Percentiles rank a stretch among this genome's conserved stretches.
Evolutionary conservation across 495 filamentous ascomycete genomes (phyloP).

Genomic region (Coniosporium apollinis): DNA sequence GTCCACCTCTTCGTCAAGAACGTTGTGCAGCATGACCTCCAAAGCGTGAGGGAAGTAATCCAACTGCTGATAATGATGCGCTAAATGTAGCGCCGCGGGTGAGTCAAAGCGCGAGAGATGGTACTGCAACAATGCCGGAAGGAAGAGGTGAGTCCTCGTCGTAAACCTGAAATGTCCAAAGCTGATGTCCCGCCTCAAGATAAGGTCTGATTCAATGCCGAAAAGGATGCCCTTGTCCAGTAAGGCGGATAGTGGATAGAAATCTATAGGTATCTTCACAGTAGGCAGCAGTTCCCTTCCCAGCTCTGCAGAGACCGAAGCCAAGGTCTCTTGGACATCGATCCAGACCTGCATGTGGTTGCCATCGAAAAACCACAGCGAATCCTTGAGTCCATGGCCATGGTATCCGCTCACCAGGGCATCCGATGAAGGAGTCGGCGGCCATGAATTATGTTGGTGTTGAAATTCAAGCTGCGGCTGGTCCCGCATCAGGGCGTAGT

Average conservation of each 20-base stretch:
- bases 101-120: slow-evolving; percentile 55
- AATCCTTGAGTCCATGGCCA: slow-evolving; percentile 60
- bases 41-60: slow-evolving; percentile 86
- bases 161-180: slow-evolving; percentile 61
- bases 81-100: slow-evolving; percentile 55
- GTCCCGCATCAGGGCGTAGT: slow-evolving; percentile 82
- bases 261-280: slow-evolving; percentile 57
- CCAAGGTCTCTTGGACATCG: slow-evolving; percentile 75
- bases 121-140: slow-evolving; percentile 69
- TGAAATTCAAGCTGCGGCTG: slow-evolving; percentile 31
- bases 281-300: slow-evolving; percentile 42
- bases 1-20: slow-evolving; percentile 90
- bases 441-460: slow-evolving; percentile 13
- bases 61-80: slow-evolving; percentile 66
- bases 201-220: slow-evolving; percentile 79
- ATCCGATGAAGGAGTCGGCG: slow-evolving; percentile 10
- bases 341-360: slow-evolving; percentile 66
- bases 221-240: slow-evolving; percentile 73
- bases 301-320: slow-evolving; percentile 42
- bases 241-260: slow-evolving; percentile 83
- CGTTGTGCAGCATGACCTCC: slow-evolving; percentile 82
- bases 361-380: slow-evolving; percentile 89
- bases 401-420: slow-evolving; percentile 12
- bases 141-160: slow-evolving; percentile 47
- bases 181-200: slow-evolving; percentile 74